Conservation (phyloP, 441 rosid species). For the Pelargonium exstipulatum region DNA sequence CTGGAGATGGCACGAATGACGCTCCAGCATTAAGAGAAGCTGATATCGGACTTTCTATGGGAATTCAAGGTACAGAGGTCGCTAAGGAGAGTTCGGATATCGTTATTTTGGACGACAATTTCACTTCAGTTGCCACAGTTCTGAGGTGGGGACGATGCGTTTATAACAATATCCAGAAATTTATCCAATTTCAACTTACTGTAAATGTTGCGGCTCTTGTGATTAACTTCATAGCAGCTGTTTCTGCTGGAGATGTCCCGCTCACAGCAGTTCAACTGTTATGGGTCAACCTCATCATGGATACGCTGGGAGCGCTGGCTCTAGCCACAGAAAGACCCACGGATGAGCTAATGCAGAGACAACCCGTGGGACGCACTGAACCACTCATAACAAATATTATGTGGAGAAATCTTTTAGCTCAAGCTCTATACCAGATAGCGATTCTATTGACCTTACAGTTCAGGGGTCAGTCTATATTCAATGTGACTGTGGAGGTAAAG, state of each 20-base stretch:
- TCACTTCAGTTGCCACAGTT: constrained; percentile 56
- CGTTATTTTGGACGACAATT: constrained; percentile 65
- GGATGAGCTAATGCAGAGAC: constrained; percentile 49
- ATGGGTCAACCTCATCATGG: constrained; percentile 89
- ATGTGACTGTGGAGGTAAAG: constrained; percentile 11
- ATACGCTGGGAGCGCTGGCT: constrained; percentile 80
- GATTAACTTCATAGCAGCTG: constrained; percentile 65
- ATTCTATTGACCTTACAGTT: neutral
- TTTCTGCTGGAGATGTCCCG: constrained; percentile 70
- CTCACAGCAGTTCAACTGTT: constrained; percentile 67
- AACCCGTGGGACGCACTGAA: constrained; percentile 58
- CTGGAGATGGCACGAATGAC: constrained; percentile 84
- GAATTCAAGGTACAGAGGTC: constrained; percentile 78
- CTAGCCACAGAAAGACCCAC: constrained; percentile 78
- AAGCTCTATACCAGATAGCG: neutral
- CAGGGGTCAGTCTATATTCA: neutral
- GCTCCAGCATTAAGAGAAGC: constrained; percentile 84
- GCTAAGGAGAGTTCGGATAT: constrained; percentile 80
- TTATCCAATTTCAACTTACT: constrained; percentile 76
- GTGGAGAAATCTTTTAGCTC: neutral
- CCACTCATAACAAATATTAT: neutral
- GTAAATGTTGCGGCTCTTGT: constrained; percentile 76
- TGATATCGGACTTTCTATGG: constrained; percentile 75
- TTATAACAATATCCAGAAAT: constrained; percentile 56
- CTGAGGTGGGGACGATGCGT: constrained; percentile 68